Percentiles rank a stretch among this genome's conserved stretches.
These are phyloP conservation scores for Diaporthe capsici DNA, from an alignment of 2,329 filamentous ascomycete genomes.

Conservation along the genomic window DNA sequence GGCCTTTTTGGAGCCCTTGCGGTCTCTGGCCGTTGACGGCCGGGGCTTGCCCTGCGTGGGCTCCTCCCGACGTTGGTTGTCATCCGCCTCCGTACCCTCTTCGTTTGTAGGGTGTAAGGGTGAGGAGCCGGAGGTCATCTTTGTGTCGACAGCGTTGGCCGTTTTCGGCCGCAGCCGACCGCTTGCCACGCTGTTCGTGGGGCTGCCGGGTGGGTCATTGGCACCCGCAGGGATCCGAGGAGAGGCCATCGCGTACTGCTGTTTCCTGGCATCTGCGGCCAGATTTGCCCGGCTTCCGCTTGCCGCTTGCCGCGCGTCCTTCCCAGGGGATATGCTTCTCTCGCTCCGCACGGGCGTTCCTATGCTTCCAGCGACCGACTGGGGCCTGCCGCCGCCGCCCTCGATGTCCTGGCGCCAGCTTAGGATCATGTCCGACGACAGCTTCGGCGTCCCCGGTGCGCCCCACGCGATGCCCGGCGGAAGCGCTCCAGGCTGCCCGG, in stretches of 20 bases:
- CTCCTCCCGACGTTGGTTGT: constrained; percentile 41
- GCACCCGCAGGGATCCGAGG: constrained; percentile 38
- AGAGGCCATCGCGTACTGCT: constrained; percentile 56
- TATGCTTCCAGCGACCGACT: constrained; percentile 50
- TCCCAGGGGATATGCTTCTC: constrained; percentile 69
- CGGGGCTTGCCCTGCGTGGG: constrained; percentile 42
- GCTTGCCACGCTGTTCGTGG: constrained; percentile 43
- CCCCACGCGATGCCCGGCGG: constrained; percentile 47
- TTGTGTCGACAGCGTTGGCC: constrained; percentile 1
- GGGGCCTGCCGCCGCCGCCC: constrained; percentile 53
- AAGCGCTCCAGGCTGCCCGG: constrained; percentile 46
- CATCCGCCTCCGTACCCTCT: neutral
- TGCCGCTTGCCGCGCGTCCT: constrained; percentile 55
- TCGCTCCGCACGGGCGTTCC: constrained; percentile 62
- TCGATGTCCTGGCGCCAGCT: constrained; percentile 84
- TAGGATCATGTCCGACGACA: constrained; percentile 81
- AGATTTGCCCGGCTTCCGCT: constrained; percentile 56
- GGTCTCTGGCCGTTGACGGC: constrained; percentile 17
- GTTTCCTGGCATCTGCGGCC: constrained; percentile 62
- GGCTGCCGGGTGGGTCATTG: constrained; percentile 37
- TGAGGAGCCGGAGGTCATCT: constrained; percentile 11
- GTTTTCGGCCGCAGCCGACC: constrained; percentile 22
- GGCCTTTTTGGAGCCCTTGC: constrained; percentile 42
- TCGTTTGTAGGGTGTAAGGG: constrained; percentile 17
- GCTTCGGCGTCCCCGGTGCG: constrained; percentile 50